Evolutionary conservation across 805 yeast genomes (phyloP).

Genomic region (Blastobotrys chiropterorum): DNA sequence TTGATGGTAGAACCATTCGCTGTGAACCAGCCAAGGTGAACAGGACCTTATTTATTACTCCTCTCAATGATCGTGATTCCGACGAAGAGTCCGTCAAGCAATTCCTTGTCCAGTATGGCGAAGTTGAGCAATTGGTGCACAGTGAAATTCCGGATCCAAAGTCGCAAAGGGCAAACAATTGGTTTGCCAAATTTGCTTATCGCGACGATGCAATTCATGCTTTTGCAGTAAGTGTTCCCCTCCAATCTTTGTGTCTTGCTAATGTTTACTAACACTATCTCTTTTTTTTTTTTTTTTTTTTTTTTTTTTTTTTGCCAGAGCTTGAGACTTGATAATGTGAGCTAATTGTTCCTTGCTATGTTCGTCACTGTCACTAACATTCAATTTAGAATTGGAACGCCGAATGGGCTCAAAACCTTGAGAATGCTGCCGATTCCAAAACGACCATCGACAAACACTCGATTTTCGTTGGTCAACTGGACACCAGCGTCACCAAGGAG

Average conservation of each 20-base stretch:
- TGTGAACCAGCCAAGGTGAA: slow-evolving; percentile 91
- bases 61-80: slow-evolving; percentile 7
- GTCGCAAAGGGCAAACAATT: slow-evolving; percentile 28
- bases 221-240: too few species aligned
- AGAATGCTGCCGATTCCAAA: slow-evolving; percentile 29
- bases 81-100: slow-evolving; percentile 31
- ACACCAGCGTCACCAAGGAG: slow-evolving; percentile 46
- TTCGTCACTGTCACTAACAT: too few species aligned
- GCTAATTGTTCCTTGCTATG: too few species aligned
- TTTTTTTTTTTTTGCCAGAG: slow-evolving; percentile 1
- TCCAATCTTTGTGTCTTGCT: slow-evolving; percentile 1
- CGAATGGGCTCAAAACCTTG: slow-evolving; percentile 81
- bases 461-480: slow-evolving; percentile 74
- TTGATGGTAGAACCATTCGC: slow-evolving; percentile 72
- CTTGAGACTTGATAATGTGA: slow-evolving; percentile 22
- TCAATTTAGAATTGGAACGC: too few species aligned
- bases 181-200: slow-evolving; percentile 75
- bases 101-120: slow-evolving; percentile 55
- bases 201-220: slow-evolving; percentile 87
- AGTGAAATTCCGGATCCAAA: neutral
- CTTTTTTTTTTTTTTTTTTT: neutral
- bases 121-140: slow-evolving; percentile 54
- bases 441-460: slow-evolving; percentile 58
- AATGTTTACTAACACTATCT: neutral
- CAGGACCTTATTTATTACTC: slow-evolving; percentile 64